Evolutionary conservation across 257 asterid genomes (phyloP).

Genomic region (Ehretia macrophylla): DNA sequence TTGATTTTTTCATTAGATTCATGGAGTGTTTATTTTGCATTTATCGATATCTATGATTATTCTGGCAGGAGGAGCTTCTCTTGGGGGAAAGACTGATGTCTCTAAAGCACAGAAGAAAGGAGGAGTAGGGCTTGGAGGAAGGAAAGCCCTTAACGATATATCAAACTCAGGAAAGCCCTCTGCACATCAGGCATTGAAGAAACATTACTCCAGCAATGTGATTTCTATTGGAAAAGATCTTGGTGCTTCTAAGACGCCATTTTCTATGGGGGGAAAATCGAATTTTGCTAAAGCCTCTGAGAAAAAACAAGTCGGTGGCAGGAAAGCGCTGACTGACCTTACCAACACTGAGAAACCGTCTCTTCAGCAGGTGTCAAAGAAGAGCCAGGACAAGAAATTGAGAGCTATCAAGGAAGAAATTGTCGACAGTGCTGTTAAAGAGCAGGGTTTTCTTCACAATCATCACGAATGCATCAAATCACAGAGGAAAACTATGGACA

Average conservation of each 20-base stretch:
- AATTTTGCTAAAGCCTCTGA: constrained; percentile 35
- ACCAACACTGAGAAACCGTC: constrained; percentile 67
- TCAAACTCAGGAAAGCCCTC: constrained; percentile 71
- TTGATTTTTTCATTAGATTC: background rate
- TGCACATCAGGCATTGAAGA: constrained; percentile 35
- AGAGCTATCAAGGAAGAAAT: constrained; percentile 32
- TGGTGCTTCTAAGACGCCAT: constrained; percentile 16
- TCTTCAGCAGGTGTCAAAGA: constrained; percentile 28
- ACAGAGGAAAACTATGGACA: constrained; percentile 36
- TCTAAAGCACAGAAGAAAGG: constrained; percentile 47
- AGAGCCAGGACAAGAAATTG: constrained; percentile 32
- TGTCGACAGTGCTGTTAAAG: constrained; percentile 28
- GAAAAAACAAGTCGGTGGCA: constrained; percentile 49
- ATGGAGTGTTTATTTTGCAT: too few relatives aligned
- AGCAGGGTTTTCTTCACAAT: constrained; percentile 71
- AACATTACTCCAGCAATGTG: constrained; percentile 36
- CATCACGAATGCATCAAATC: constrained; percentile 75
- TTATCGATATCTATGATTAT: background rate
- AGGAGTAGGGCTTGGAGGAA: constrained; percentile 40
- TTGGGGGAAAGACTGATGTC: constrained; percentile 43
- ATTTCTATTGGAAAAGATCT: constrained; percentile 47
- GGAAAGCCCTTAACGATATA: constrained; percentile 87
- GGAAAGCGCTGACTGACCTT: constrained; percentile 77
- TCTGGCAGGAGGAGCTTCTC: constrained; percentile 32
- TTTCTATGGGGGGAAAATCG: constrained; percentile 18